Percentiles rank a stretch among this genome's conserved stretches.
phyloP scores from a whole-genome alignment of 2,329 filamentous ascomycete species.

The Moelleriella libera region DNA sequence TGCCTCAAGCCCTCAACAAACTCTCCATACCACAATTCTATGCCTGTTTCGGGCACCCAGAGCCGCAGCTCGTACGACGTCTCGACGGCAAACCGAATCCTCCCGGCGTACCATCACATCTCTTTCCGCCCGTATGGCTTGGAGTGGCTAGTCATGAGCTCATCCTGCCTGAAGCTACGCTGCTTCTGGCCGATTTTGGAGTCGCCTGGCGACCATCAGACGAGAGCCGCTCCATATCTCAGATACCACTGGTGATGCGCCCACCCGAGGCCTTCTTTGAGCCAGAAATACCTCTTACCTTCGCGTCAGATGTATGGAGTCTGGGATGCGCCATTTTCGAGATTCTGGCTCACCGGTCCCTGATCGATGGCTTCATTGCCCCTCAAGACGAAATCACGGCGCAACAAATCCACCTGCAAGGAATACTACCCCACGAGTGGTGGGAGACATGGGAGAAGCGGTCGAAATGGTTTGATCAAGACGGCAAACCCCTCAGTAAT shows the following conservation, averaged over 20 bases:
- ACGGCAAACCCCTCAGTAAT: conserved; percentile 4
- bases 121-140: conserved; percentile 18
- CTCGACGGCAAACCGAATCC: conserved; percentile 5
- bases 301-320: conserved; percentile 24
- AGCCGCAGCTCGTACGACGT: conserved; percentile 9
- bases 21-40: conserved; percentile 13
- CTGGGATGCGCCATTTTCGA: conserved; percentile 20
- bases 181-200: conserved; percentile 19
- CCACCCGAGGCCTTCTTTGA: conserved; percentile 22
- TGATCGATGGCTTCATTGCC: conserved; percentile 8
- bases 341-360: conserved; percentile 13
- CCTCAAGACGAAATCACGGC: not conserved
- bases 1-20: conserved; percentile 8
- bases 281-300: conserved; percentile 15
- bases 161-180: conserved; percentile 9
- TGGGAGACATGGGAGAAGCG: conserved; percentile 9
- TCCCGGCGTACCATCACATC: conserved; percentile 15
- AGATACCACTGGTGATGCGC: conserved; percentile 5
- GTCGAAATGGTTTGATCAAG: conserved; percentile 8
- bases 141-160: conserved; percentile 17
- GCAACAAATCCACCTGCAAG: conserved; percentile 2
- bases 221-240: conserved; percentile 7
- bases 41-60: conserved; percentile 9
- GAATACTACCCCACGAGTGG: conserved; percentile 8
- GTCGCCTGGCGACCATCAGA: conserved; percentile 16